Evolutionary conservation across 1,139 yeast species (phyloP), one percentile per base, ranked within the genome.

Genomic region (Suzukiozyma palmioleophila): DNA sequence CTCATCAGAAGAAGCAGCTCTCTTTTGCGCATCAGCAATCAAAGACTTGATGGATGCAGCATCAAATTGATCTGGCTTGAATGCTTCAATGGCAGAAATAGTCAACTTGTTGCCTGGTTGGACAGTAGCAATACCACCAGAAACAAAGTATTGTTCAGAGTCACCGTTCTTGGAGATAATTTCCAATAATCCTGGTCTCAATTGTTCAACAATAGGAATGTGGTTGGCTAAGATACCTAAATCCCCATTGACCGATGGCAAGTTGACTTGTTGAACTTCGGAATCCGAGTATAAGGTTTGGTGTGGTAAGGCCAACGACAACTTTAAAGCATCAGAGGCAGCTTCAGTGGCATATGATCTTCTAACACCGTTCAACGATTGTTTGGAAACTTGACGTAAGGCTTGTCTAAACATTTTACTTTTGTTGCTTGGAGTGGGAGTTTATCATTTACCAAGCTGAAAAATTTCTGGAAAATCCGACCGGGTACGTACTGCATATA

Each of bases 221-320:
- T 92, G 99, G 75, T 88, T 84, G 57, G 98, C 97, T 62, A 92
- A 76, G 52, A 92, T 81, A 86, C 99, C 99, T 69, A 92, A 81
- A 63, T 87, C 95, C 64, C 99, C 99, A 52, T 95, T 84, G 59
- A 86, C 78, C 48, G 96, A 92, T 59, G 99, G 98, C 56, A 92
- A 77, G 74, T 92, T 92, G 54, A 94, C 98, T 75, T 92, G 99
- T 53, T 85, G 81, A 43, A 65, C 84, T 67, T 65, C 68, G 49
- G 66, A 60, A 47, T 71, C 75, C 34, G 73, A 56, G 59, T 69
- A 69, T 60, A 79, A 62, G 52, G 82, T 80, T 66, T 82, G 81
- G 66, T 84, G 89, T 49, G 97, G 97, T 57, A 92, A 79, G 45
- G 97, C 94, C 61, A 92, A 80, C 40, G 96, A 86, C 59, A 94